Percentiles rank a stretch among this genome's conserved stretches.
Evolutionary conservation across 148 eudicot species (phyloP).

Genomic region (Amaranthus hypochondriacus): DNA sequence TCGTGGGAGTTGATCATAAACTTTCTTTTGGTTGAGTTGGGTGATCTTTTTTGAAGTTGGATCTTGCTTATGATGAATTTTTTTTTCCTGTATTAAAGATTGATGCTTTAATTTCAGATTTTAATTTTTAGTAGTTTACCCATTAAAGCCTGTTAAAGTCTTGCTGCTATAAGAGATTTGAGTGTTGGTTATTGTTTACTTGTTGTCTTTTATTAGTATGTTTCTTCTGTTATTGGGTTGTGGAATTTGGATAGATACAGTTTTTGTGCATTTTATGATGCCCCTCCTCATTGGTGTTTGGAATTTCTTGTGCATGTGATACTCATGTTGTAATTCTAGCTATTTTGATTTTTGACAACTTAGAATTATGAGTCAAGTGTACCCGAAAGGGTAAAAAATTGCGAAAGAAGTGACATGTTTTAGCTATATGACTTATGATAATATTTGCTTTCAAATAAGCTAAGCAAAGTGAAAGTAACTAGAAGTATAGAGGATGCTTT

Average conservation of each 20-base stretch:
- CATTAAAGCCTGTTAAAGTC: not conserved
- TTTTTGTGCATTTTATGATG: not conserved
- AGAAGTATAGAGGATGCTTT: too few relatives aligned
- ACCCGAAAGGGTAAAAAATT: too few relatives aligned
- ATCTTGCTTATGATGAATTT: too few relatives aligned
- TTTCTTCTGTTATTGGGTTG: not conserved
- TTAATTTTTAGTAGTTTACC: not conserved
- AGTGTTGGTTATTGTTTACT: not conserved
- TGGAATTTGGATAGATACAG: not conserved
- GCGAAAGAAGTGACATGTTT: too few relatives aligned
- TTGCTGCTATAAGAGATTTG: not conserved
- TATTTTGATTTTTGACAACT: too few relatives aligned
- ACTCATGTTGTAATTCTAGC: too few relatives aligned
- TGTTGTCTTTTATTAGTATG: not conserved
- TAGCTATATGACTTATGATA: too few relatives aligned
- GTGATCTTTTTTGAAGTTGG: not conserved
- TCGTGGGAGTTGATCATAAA: not conserved
- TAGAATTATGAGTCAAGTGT: too few relatives aligned
- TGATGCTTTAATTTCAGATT: not conserved
- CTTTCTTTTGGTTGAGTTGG: not conserved
- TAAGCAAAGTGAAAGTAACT: too few relatives aligned
- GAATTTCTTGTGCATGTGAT: too few relatives aligned
- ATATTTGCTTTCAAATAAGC: too few relatives aligned
- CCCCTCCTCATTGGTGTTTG: too few relatives aligned
- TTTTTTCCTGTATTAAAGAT: not conserved